phyloP scores from a whole-genome alignment of 2,329 filamentous ascomycete species.

The Ascosphaera apis region DNA sequence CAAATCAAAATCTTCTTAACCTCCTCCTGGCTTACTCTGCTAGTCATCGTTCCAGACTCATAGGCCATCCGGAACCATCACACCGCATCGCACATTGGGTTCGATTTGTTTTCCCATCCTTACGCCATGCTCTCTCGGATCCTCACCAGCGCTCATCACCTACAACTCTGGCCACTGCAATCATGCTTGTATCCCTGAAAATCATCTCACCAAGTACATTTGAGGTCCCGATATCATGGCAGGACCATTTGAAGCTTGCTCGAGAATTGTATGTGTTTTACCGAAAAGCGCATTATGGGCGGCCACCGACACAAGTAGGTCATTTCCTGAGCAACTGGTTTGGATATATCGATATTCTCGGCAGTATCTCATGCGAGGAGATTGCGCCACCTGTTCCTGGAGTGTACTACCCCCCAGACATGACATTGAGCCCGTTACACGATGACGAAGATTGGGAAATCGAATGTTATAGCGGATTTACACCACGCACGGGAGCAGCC shows the following conservation, averaged over 20 bases:
- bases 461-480: conserved; percentile 64
- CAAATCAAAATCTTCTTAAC: conserved; percentile 40
- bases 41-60: conserved; percentile 54
- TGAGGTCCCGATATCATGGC: conserved; percentile 60
- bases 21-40: conserved; percentile 62
- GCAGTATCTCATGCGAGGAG: conserved; percentile 40
- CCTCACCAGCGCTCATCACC: conserved; percentile 42
- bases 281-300: conserved; percentile 32
- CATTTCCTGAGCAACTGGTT: conserved; percentile 67
- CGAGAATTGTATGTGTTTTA: conserved; percentile 50
- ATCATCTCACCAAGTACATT: conserved; percentile 67
- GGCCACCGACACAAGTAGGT: conserved; percentile 32
- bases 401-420: conserved; percentile 18
- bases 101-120: conserved; percentile 41
- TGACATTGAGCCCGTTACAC: no score
- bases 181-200: conserved; percentile 65
- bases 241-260: conserved; percentile 52
- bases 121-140: conserved; percentile 42
- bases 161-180: conserved; percentile 53
- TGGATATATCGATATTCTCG: conserved; percentile 60
- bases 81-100: conserved; percentile 65
- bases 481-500: conserved; percentile 44
- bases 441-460: conserved; percentile 43
- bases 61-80: conserved; percentile 49
- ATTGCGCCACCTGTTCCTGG: conserved; percentile 28